Evolutionary conservation across 441 rosid genomes (phyloP), one percentile per base, ranked within the genome.

Genomic region (Jatropha multifida): DNA sequence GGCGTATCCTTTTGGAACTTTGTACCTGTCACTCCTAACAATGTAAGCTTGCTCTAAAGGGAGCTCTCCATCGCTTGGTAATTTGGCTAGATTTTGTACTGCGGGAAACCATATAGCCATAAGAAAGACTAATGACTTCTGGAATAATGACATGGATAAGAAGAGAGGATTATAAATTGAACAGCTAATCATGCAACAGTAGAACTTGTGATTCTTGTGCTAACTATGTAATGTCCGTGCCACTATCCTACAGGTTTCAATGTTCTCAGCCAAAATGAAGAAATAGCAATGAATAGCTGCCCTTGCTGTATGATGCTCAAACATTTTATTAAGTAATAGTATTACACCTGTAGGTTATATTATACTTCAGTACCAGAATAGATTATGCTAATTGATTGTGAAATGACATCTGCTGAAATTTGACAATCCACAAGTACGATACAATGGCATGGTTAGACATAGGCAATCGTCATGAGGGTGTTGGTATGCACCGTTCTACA

Each of bases 11-110:
- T 70, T 60, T 66, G 77, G 71, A 54, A 65, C 62, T 73, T 18
- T 63, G 41, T 71, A 58, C 65, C 66, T 75, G 58, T 49, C 66
- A 63, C 65, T 70, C 37, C 54, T 32, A 73, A 72, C 51, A 49
- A 69, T 65, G 69, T 13, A 55, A 67, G 73, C 66, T 65, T 72
- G 63, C 74, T 62, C 38, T 2, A 44, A 75, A 62, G 80, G 68
- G 77, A 52, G 48, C 40, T 64, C 72, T 58, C 40, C 42, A 32
- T 74, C 72, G 54, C 74, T 68, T 48, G 60, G 73, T 77, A 66
- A 17, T 73, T 80, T 71, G n/a, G 17, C 51, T 64, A 69, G 60
- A 58, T 74, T 62, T 78, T 78, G 76, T 71, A 54, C 85, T 82
- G 83, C 80, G 70, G 65, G 58, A 68, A 75, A 68, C 69, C 52